Percentiles rank a stretch among this genome's conserved stretches.
Evolutionary conservation across 805 yeast genomes (phyloP).

Genomic region (Yarrowia yakushimensis): DNA sequence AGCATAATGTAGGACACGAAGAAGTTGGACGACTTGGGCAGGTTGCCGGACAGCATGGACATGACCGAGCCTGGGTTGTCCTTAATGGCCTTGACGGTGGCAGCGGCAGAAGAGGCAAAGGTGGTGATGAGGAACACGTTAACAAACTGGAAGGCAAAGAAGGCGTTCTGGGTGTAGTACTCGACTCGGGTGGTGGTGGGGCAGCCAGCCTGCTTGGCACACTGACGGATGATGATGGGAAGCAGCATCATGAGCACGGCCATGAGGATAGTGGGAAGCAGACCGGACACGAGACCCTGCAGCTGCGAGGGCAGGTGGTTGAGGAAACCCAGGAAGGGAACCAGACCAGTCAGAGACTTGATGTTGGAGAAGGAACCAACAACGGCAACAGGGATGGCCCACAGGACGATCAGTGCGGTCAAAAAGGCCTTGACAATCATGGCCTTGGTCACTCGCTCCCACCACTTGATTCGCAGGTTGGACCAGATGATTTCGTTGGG

Average conservation of each 20-base stretch:
- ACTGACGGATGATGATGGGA: conserved; percentile 74
- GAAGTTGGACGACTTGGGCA: conserved; percentile 90
- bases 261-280: conserved; percentile 78
- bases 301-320: conserved; percentile 65
- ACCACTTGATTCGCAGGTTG: conserved; percentile 58
- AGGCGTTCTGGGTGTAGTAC: conserved; percentile 81
- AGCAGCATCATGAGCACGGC: conserved; percentile 80
- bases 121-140: conserved; percentile 86
- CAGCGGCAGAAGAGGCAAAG: conserved; percentile 74
- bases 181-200: conserved; percentile 72
- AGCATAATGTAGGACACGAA: conserved; percentile 78
- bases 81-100: conserved; percentile 69
- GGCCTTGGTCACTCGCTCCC: conserved; percentile 55
- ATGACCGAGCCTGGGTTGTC: conserved; percentile 70
- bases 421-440: conserved; percentile 55
- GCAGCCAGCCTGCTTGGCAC: conserved; percentile 73
- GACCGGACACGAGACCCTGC: conserved; percentile 81
- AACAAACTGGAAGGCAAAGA: conserved; percentile 83
- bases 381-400: conserved; percentile 98
- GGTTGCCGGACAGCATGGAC: conserved; percentile 64
- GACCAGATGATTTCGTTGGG: conserved; percentile 88
- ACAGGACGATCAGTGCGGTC: conserved; percentile 72
- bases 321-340: conserved; percentile 73
- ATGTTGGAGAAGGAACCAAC: conserved; percentile 92
- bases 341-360: conserved; percentile 62